These are phyloP conservation scores for Chenopodium suecicum DNA, from an alignment of 148 eudicot species.

Conservation along the genomic window DNA sequence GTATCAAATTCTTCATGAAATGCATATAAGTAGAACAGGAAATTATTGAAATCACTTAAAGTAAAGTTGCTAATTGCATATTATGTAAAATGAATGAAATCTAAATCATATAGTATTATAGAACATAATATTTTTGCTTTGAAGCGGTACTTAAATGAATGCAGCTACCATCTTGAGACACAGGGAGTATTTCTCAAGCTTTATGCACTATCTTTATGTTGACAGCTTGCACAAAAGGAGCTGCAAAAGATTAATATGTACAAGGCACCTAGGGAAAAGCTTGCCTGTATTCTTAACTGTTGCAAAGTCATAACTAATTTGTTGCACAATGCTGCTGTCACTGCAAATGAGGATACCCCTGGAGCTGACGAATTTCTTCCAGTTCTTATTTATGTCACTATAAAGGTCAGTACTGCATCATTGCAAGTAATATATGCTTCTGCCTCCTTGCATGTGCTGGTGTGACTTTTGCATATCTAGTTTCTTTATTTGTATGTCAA, in stretches of 20 bases:
- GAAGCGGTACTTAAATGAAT: not conserved
- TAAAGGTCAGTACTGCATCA: conserved; percentile 57
- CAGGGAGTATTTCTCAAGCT: not conserved
- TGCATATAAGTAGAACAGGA: not conserved
- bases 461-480: not conserved
- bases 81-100: not conserved
- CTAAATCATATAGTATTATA: not conserved
- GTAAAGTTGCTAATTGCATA: not conserved
- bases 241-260: conserved; percentile 89
- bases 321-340: conserved; percentile 77
- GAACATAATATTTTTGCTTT: not conserved
- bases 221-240: conserved; percentile 94
- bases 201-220: conserved; percentile 12
- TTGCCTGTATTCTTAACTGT: conserved; percentile 83
- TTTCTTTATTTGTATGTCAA: not conserved
- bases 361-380: conserved; percentile 99
- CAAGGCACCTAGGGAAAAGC: conserved; percentile 98
- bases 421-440: not conserved
- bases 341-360: conserved; percentile 72
- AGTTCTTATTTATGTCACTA: conserved; percentile 82
- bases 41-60: not conserved
- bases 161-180: not conserved
- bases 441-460: not conserved
- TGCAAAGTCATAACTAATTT: conserved; percentile 92
- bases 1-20: not conserved